Percentiles rank a stretch among this genome's conserved stretches.
phyloP scores from a whole-genome alignment of 192 early-diverging fungal species.

The Entomortierella chlamydospora region DNA sequence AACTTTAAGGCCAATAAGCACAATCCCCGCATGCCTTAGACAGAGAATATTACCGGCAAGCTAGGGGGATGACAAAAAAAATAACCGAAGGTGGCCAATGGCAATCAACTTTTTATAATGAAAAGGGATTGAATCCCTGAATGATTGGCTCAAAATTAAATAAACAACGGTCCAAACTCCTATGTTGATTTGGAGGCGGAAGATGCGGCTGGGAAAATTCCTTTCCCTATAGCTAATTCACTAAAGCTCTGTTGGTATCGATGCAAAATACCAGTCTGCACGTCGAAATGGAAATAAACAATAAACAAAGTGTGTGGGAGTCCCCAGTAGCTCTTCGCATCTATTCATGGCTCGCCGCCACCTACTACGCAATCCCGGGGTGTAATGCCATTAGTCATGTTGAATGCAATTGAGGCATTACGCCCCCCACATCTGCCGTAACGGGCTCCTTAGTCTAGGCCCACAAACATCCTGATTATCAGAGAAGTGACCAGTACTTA shows the following conservation, averaged over 20 bases:
- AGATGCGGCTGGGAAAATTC: background rate
- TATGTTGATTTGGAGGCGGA: background rate
- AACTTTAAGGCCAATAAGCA: background rate
- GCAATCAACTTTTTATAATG: background rate
- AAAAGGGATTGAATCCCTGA: background rate
- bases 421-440: background rate
- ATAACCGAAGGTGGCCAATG: conserved; percentile 2
- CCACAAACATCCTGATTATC: no score
- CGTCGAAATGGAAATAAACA: background rate
- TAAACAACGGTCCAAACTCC: background rate
- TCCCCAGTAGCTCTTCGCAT: no score
- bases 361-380: no score
- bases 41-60: no score
- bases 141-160: background rate
- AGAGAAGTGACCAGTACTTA: no score
- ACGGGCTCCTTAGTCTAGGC: background rate
- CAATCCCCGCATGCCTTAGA: background rate
- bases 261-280: background rate
- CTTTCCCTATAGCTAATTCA: background rate
- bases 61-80: conserved; percentile 14
- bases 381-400: conserved; percentile 1
- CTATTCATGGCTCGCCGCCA: no score
- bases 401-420: background rate
- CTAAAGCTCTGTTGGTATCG: background rate
- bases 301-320: background rate